Percentiles rank a stretch among this genome's conserved stretches.
Evolutionary conservation across 768 basidiomycete species (phyloP).

Genomic region (Pisolithus albus): DNA sequence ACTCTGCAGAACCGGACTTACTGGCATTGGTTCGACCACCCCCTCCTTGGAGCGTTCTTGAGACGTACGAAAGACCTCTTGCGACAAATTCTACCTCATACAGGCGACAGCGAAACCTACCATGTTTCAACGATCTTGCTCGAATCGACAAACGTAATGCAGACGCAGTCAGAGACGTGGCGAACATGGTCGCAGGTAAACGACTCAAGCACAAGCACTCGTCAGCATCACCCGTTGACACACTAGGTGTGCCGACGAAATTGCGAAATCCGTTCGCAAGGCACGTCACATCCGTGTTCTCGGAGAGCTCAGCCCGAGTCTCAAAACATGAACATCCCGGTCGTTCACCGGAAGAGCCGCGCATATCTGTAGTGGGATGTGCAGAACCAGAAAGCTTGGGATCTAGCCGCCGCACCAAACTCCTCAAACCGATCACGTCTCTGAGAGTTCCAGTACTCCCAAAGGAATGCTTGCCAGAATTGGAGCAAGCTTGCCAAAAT

Average conservation of each 20-base stretch:
- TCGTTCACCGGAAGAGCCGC: not conserved
- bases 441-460: slow-evolving; percentile 24
- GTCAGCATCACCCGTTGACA: slow-evolving; percentile 10
- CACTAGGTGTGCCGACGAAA: not conserved
- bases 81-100: not conserved
- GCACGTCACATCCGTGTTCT: slow-evolving; percentile 14
- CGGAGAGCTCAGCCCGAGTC: slow-evolving; percentile 1
- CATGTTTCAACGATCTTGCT: slow-evolving; percentile 5
- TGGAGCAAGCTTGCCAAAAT: not conserved
- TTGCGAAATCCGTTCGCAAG: slow-evolving; percentile 20
- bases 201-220: slow-evolving; percentile 16
- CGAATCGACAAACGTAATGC: slow-evolving; percentile 19
- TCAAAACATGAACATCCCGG: not conserved
- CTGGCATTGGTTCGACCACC: slow-evolving; percentile 23
- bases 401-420: slow-evolving; percentile 5
- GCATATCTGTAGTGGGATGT: not conserved
- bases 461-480: slow-evolving; percentile 16
- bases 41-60: slow-evolving; percentile 19
- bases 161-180: slow-evolving; percentile 14
- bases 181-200: slow-evolving; percentile 16
- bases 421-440: slow-evolving; percentile 25
- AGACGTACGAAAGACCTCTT: not conserved
- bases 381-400: not conserved
- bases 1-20: slow-evolving; percentile 12
- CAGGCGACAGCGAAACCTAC: not conserved